A percentile compares a stretch with the other conserved stretches of the same genome.
Conservation (phyloP, 2,329 filamentous ascomycete genomes). For the Rugonectria rugulosa region DNA sequence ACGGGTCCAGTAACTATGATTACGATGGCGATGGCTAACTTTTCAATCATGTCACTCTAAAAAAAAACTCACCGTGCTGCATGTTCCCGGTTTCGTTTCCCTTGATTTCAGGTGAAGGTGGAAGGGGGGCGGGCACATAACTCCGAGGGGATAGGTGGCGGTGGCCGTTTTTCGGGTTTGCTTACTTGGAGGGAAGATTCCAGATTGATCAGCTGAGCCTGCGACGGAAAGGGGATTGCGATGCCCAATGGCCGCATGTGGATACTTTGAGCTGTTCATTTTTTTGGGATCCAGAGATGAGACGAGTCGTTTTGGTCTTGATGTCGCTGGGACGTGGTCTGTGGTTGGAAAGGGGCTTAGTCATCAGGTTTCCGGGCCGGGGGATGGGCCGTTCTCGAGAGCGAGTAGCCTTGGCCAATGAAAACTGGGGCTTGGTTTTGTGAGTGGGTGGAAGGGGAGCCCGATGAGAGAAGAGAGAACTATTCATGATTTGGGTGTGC, state of each 20-base stretch:
- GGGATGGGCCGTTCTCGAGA: neutral
- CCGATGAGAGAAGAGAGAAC: too few species aligned
- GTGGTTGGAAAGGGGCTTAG: conserved; percentile 32
- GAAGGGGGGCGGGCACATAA: too few species aligned
- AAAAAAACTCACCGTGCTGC: conserved; percentile 11
- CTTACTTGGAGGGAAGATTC: conserved; percentile 27
- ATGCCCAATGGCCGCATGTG: conserved; percentile 38
- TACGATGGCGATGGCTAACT: conserved; percentile 20
- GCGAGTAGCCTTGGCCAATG: neutral
- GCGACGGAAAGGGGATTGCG: conserved; percentile 15
- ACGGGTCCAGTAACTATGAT: conserved; percentile 21
- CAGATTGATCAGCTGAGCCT: conserved; percentile 14
- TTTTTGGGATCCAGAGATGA: conserved; percentile 27
- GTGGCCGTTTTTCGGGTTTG: conserved; percentile 3
- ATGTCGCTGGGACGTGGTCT: conserved; percentile 35
- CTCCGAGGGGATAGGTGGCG: too few species aligned
- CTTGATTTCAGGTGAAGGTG: neutral
- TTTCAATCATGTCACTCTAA: conserved; percentile 19
- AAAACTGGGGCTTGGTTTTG: too few species aligned
- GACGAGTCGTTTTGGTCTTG: conserved; percentile 32
- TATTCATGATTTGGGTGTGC: too few species aligned
- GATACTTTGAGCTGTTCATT: conserved; percentile 27
- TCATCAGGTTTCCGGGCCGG: conserved; percentile 22
- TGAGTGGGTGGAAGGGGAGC: too few species aligned
- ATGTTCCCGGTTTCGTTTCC: neutral